Conservation (phyloP, 495 filamentous ascomycete genomes). For the Tetracladium marchalianum region DNA sequence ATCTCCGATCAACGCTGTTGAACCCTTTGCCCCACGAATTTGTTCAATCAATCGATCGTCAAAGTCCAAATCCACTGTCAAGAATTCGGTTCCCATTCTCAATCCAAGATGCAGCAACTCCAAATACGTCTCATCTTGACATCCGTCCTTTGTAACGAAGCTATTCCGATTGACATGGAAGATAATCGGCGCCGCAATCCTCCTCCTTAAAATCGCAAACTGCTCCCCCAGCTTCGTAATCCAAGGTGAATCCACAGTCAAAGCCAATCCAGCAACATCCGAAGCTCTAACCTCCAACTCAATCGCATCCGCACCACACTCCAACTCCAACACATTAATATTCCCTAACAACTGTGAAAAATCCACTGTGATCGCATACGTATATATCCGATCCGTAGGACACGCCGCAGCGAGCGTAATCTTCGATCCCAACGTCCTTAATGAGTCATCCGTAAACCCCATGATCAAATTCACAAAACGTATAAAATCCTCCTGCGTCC, state of each 20-base stretch:
- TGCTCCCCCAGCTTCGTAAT: conserved; percentile 1
- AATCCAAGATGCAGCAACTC: conserved; percentile 55
- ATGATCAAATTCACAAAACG: conserved; percentile 56
- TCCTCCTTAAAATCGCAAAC: conserved; percentile 23
- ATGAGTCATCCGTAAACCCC: conserved; percentile 38
- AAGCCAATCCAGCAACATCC: conserved; percentile 31
- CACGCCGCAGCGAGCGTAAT: conserved; percentile 57
- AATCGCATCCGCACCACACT: conserved; percentile 58
- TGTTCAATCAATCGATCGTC: conserved; percentile 36
- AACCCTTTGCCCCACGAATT: conserved; percentile 46
- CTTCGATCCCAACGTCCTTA: conserved; percentile 47
- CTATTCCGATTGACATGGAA: conserved; percentile 48
- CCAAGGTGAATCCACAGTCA: conserved; percentile 28
- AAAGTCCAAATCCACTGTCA: conserved; percentile 52
- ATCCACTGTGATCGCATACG: conserved; percentile 51
- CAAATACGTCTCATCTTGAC: conserved; percentile 41
- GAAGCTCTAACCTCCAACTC: conserved; percentile 59
- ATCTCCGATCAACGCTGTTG: conserved; percentile 61
- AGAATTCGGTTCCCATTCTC: conserved; percentile 61
- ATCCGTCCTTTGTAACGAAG: conserved; percentile 22
- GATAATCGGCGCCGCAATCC: conserved; percentile 55
- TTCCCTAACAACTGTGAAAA: conserved; percentile 44
- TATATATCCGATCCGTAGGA: conserved; percentile 49
- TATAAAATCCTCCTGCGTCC: conserved; percentile 62
- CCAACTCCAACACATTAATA: conserved; percentile 49